Conservation (phyloP, 371 early-diverging fungal genomes). For the Chytridiales sp. region DNA sequence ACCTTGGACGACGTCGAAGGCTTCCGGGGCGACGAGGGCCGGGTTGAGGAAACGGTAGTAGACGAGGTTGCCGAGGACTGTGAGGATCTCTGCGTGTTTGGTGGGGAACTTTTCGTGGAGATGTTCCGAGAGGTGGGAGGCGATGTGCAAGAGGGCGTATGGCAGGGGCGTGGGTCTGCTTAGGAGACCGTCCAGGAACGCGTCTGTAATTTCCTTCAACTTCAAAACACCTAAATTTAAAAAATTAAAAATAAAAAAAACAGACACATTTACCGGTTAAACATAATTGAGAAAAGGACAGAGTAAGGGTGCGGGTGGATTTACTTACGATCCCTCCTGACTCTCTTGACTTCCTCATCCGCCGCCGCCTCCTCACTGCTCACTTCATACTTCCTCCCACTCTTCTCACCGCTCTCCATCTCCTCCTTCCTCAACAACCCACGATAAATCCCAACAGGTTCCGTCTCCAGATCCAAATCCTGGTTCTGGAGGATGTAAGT, state of each 20-base stretch:
- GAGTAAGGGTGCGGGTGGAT: no score
- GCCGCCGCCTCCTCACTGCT: slow-evolving; percentile 78
- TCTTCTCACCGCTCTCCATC: slow-evolving; percentile 79
- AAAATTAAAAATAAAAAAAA: not conserved
- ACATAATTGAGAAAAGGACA: no score
- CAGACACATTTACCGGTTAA: no score
- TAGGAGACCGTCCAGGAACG: slow-evolving; percentile 78
- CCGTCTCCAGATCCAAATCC: slow-evolving; percentile 84
- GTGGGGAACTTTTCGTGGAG: slow-evolving; percentile 75
- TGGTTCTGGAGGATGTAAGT: slow-evolving; percentile 72
- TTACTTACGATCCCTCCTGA: slow-evolving; percentile 62
- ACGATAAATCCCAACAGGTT: slow-evolving; percentile 90
- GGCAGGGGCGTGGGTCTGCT: slow-evolving; percentile 82
- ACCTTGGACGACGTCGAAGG: slow-evolving; percentile 88
- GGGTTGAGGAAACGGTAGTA: slow-evolving; percentile 97
- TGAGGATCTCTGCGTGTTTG: slow-evolving; percentile 72
- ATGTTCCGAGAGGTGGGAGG: slow-evolving; percentile 28
- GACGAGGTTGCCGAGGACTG: slow-evolving; percentile 89
- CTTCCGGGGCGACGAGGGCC: slow-evolving; percentile 96
- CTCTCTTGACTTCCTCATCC: slow-evolving; percentile 81
- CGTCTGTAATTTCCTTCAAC: slow-evolving; percentile 73
- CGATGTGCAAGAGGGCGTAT: slow-evolving; percentile 94
- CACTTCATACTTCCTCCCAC: slow-evolving; percentile 72
- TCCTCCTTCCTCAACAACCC: slow-evolving; percentile 87
- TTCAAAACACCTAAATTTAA: slow-evolving; percentile 58